A percentile compares a stretch with the other conserved stretches of the same genome.
Evolutionary conservation across 805 yeast species (phyloP).

Genomic region (Wickerhamomyces queroliae): DNA sequence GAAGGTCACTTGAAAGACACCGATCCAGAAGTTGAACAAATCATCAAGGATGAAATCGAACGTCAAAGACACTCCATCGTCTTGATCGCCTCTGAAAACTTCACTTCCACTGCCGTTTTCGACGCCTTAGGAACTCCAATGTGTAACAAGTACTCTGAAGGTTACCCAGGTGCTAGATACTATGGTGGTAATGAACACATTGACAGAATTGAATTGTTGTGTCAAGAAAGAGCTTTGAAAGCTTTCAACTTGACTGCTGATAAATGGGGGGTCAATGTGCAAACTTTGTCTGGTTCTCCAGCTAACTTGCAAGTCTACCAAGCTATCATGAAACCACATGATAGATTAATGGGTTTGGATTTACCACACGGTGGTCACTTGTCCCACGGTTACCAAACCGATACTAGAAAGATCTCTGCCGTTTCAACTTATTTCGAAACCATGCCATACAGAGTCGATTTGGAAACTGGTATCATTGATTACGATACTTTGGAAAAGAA

Average conservation of each 20-base stretch:
- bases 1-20: conserved; percentile 52
- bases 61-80: conserved; percentile 94
- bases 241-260: conserved; percentile 78
- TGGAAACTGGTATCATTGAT: conserved; percentile 90
- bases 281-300: conserved; percentile 94
- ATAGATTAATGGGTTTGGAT: conserved; percentile 96
- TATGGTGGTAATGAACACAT: conserved; percentile 98
- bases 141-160: conserved; percentile 98
- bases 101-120: conserved; percentile 93
- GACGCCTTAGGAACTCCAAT: conserved; percentile 96
- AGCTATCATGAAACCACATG: conserved; percentile 92
- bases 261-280: conserved; percentile 98
- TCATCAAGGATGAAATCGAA: conserved; percentile 71
- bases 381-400: conserved; percentile 98
- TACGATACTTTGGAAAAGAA: conserved; percentile 91
- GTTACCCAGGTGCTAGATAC: conserved; percentile 98
- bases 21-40: conserved; percentile 75
- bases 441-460: conserved; percentile 95
- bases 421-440: conserved; percentile 97
- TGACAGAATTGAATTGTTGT: conserved; percentile 86
- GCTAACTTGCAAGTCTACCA: conserved; percentile 96
- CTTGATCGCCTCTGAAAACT: conserved; percentile 94
- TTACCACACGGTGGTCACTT: conserved; percentile 98
- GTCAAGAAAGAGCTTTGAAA: conserved; percentile 91
- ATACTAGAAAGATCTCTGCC: conserved; percentile 86